Evolutionary conservation across 1,284 basidiomycete species (phyloP), one percentile per base, ranked within the genome.

Genomic region (Ceratobasidium sp.): DNA sequence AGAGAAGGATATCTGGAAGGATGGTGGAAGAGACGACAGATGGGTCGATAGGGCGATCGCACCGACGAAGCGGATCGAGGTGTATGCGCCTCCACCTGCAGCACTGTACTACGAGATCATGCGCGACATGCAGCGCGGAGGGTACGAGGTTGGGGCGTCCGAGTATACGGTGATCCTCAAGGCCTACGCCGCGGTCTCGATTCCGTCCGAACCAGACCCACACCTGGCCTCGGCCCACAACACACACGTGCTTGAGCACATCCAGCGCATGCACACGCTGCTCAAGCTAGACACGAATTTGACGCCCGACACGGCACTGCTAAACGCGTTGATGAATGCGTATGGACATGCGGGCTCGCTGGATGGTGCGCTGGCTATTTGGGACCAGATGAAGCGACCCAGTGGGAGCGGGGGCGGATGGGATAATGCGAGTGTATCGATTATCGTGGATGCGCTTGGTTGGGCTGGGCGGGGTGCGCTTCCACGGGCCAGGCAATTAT

Each of bases 321-420:
- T 94, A 88, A 97, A 97, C 83, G 91, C 95, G 81, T 87, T 98
- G 78, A 96, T 98, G 94, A 92, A 95, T 84, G 93, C 95, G 1
- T 98, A 98, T 85, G 92, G 94, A 81, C 91, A 92, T 28, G 88
- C 92, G 3, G 92, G 91, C 2, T 91, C 90, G 77, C 93, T 92
- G 78, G 86, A 86, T 0, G 91, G 94, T 79, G 93, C 94, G 9
- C 91, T 91, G 81, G 89, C 91, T 42, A 89, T 98, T 13, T 98
- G 96, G 96, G 91, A 96, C 80, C 89, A 90, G 80, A 88, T 82
- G 86, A 7, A 84, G 84, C 82, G 90, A 90, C 83, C 85, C 4
- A 33, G 33, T 91, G 39, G 87, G 39, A n/a, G 89, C 42, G 87
- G 88, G 79, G 18, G 68, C 40, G 86, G 86, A 68, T 89, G 90